phyloP scores from a whole-genome alignment of 306 rosid species.

The Castanea mollissima region DNA sequence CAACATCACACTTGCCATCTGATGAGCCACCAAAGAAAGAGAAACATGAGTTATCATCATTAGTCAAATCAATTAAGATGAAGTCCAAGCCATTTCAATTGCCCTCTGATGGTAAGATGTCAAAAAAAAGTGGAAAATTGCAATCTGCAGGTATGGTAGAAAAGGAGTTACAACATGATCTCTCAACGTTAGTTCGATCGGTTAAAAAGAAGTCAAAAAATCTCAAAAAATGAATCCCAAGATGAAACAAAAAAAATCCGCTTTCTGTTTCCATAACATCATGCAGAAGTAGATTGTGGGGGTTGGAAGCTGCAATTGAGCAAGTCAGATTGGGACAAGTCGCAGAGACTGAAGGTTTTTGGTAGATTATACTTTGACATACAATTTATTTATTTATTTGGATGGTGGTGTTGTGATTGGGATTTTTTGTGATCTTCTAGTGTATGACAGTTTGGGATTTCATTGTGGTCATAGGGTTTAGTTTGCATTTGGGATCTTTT shows the following conservation, averaged over 20 bases:
- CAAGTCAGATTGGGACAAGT: not conserved
- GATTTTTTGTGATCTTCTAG: not conserved
- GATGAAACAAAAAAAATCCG: not conserved
- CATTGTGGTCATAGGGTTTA: not conserved
- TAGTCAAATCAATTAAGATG: conserved; percentile 71
- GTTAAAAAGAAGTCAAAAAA: conserved; percentile 26
- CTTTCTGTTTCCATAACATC: not conserved
- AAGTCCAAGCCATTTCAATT: conserved; percentile 52
- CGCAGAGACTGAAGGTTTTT: not conserved
- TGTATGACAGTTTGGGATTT: not conserved
- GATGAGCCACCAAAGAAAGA: conserved; percentile 37
- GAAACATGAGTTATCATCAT: conserved; percentile 49
- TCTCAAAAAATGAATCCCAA: not conserved
- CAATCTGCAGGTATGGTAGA: conserved; percentile 20
- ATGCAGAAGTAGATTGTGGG: not conserved
- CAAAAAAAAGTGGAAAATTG: conserved; percentile 29
- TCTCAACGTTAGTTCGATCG: conserved; percentile 23
- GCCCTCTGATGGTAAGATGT: conserved; percentile 28
- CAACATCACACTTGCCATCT: conserved; percentile 19
- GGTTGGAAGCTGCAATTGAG: too few species aligned
- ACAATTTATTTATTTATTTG: not conserved
- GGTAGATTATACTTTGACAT: not conserved
- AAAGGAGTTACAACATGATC: conserved; percentile 21
- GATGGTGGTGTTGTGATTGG: not conserved
- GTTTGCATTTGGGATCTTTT: not conserved